Percentiles rank a stretch among this genome's conserved stretches.
Conservation (phyloP, 257 asterid genomes). For the Capsicum chinense region DNA sequence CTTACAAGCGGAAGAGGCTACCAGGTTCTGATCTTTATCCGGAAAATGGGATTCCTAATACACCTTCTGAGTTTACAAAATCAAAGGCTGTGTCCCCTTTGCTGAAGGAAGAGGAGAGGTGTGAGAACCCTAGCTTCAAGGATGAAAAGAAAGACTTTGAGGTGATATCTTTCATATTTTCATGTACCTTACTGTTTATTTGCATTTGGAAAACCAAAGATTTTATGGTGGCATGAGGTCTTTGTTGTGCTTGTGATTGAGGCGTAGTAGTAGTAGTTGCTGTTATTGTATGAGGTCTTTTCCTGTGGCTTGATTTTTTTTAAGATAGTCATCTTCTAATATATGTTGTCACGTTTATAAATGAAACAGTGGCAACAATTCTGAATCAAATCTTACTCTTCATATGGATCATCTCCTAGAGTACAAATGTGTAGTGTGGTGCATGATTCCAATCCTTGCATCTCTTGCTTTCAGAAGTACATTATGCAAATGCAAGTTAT, state of each 20-base stretch:
- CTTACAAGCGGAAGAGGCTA: constrained; percentile 68
- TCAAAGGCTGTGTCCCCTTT: constrained; percentile 30
- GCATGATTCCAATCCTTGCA: not conserved
- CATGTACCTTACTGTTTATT: constrained; percentile 12
- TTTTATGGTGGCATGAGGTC: not conserved
- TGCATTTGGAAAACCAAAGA: not conserved
- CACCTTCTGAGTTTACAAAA: constrained; percentile 30
- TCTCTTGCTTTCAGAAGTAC: constrained; percentile 17
- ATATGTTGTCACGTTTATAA: not conserved
- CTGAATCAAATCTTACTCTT: not conserved
- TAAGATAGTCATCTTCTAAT: not conserved
- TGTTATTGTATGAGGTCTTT: constrained; percentile 23
- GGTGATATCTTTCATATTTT: constrained; percentile 51
- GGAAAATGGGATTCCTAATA: constrained; percentile 36
- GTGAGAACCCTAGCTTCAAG: constrained; percentile 41
- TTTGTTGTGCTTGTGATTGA: not conserved
- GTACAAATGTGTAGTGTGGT: constrained; percentile 3
- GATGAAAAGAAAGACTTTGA: constrained; percentile 39
- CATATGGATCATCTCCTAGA: not conserved
- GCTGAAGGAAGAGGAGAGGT: constrained; percentile 37
- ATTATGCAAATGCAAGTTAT: not conserved
- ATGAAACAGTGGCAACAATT: not conserved
- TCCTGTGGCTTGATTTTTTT: constrained; percentile 27
- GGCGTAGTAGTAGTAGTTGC: not conserved
- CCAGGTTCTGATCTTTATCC: constrained; percentile 41